phyloP scores from a whole-genome alignment of 805 yeast species.

The Pichia ethanolica region DNA sequence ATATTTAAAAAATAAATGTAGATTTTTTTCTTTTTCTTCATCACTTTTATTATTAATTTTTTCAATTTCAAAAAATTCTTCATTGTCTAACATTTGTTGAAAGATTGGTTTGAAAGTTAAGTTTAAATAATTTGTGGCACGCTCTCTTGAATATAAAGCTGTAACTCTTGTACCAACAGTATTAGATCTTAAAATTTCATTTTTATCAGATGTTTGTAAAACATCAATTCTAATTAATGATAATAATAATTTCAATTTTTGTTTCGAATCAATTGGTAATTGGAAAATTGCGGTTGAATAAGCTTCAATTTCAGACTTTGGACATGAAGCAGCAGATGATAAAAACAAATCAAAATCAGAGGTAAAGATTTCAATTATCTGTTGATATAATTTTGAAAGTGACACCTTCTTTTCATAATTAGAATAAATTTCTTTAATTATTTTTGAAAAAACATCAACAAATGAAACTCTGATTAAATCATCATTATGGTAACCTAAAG shows the following conservation, averaged over 20 bases:
- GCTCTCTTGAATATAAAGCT: conserved; percentile 61
- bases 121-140: conserved; percentile 53
- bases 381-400: conserved; percentile 5
- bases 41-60: conserved; percentile 17
- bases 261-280: conserved; percentile 37
- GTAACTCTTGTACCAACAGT: conserved; percentile 75
- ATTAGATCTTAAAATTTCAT: conserved; percentile 73
- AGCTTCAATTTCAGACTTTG: conserved; percentile 61
- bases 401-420: conserved; percentile 9
- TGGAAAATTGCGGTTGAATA: conserved; percentile 59
- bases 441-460: conserved; percentile 68
- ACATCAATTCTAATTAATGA: conserved; percentile 59
- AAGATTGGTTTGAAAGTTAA: conserved; percentile 50
- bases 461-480: conserved; percentile 61
- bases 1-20: conserved; percentile 46
- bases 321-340: conserved; percentile 53
- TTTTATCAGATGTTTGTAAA: conserved; percentile 46
- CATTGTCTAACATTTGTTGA: conserved; percentile 39
- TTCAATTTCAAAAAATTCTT: conserved; percentile 52
- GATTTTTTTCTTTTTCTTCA: conserved; percentile 35
- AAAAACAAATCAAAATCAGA: conserved; percentile 37
- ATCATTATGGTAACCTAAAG: conserved; percentile 70
- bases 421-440: conserved; percentile 32
- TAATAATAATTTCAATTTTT: conserved; percentile 39
- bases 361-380: conserved; percentile 15